phyloP scores from a whole-genome alignment of 495 filamentous ascomycete genomes.

The Daldinia decipiens region DNA sequence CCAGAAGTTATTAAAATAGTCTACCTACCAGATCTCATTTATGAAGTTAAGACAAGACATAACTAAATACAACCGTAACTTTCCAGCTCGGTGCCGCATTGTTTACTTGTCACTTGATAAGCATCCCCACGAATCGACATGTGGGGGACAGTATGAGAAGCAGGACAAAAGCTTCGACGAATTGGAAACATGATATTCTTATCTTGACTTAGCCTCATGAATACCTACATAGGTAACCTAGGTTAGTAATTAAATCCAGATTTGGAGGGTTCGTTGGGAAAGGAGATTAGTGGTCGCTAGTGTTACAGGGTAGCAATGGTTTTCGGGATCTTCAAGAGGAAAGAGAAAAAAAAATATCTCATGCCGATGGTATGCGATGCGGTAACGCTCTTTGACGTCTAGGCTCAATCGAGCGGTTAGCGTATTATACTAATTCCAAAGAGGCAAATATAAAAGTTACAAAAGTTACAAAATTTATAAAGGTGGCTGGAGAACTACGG shows the following conservation, averaged over 20 bases:
- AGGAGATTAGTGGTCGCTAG: background rate
- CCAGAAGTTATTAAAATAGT: no score
- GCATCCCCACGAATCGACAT: background rate
- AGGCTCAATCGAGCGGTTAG: no score
- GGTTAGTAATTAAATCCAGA: background rate
- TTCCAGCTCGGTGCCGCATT: background rate
- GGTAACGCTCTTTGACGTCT: background rate
- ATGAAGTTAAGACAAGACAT: background rate
- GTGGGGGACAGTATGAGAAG: background rate
- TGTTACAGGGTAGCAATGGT: background rate
- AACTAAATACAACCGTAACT: background rate
- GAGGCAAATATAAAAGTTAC: no score
- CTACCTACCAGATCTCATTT: no score
- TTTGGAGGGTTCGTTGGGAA: slow-evolving; percentile 2
- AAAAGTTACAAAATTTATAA: no score
- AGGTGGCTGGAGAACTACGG: no score
- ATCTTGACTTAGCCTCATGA: background rate
- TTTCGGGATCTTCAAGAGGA: background rate
- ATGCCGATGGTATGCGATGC: slow-evolving; percentile 35
- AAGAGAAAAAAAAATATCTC: slow-evolving; percentile 25
- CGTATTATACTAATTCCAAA: no score
- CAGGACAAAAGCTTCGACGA: background rate
- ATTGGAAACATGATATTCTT: background rate
- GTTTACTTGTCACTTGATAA: background rate
- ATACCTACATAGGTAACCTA: no score